Conservation (phyloP, 768 basidiomycete species). For the Suillus subluteus region DNA sequence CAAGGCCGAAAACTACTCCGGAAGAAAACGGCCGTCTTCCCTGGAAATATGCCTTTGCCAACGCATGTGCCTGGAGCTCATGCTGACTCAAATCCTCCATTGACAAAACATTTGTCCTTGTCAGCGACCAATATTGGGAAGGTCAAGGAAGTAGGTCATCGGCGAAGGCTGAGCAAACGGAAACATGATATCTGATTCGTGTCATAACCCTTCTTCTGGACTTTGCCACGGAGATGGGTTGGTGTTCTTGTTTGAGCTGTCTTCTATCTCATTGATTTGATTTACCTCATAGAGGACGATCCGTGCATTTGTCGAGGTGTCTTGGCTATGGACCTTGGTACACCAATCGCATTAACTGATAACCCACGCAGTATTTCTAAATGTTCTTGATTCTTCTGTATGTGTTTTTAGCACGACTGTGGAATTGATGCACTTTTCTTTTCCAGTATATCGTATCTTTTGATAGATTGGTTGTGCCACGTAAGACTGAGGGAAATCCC, state of each 20-base stretch:
- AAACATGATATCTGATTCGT: conserved; percentile 27
- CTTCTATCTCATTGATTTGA: conserved; percentile 24
- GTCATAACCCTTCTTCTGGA: conserved; percentile 13
- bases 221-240: conserved; percentile 22
- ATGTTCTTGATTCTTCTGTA: conserved; percentile 5
- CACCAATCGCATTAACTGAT: conserved; percentile 14
- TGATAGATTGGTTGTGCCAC: not conserved
- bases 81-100: conserved; percentile 15
- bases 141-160: conserved; percentile 29
- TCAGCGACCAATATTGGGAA: conserved; percentile 21
- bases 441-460: not conserved
- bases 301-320: conserved; percentile 7
- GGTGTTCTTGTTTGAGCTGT: conserved; percentile 21
- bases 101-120: conserved; percentile 16
- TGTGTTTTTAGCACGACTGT: conserved; percentile 1
- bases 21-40: conserved; percentile 28
- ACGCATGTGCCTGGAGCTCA: conserved; percentile 22
- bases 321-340: conserved; percentile 3
- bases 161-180: conserved; percentile 39
- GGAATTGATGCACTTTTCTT: not conserved
- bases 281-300: conserved; percentile 17
- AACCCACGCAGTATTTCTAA: conserved; percentile 7
- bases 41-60: conserved; percentile 31
- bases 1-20: conserved; percentile 25
- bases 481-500: not conserved